phyloP scores from a whole-genome alignment of 331 rosid genomes.

The Acacia concinna region DNA sequence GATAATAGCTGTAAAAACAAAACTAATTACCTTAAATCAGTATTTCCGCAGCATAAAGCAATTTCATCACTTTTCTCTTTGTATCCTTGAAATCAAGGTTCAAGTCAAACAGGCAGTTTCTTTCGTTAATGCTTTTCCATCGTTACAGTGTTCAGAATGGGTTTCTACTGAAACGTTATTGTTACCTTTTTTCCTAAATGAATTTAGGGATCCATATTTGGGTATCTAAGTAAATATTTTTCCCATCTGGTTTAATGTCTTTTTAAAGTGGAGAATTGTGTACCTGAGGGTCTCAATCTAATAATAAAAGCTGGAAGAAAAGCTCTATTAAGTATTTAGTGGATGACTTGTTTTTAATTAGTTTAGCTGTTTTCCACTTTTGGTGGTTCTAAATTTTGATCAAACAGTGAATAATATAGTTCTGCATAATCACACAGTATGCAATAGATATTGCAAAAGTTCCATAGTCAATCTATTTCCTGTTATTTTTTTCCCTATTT shows the following conservation, averaged over 20 bases:
- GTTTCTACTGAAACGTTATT: background rate
- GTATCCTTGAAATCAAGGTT: background rate
- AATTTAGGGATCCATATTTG: background rate
- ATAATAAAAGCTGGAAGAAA: conserved; percentile 9
- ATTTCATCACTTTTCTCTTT: background rate
- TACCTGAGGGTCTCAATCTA: conserved; percentile 9
- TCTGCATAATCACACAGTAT: conserved; percentile 8
- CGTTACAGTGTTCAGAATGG: background rate
- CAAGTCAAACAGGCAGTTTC: background rate
- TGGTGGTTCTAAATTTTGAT: conserved; percentile 24
- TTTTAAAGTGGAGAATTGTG: background rate
- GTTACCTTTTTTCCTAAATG: background rate
- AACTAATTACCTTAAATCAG: background rate
- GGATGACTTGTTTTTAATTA: conserved; percentile 17
- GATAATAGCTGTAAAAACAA: background rate
- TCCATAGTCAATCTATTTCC: background rate
- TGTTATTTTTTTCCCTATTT: conserved; percentile 18
- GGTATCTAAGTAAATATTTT: background rate
- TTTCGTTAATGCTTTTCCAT: background rate
- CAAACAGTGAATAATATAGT: background rate
- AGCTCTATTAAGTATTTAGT: background rate
- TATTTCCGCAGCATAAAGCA: background rate
- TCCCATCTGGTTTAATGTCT: background rate
- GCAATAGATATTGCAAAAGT: conserved; percentile 12
- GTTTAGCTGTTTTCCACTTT: conserved; percentile 8